phyloP scores from a whole-genome alignment of 257 asterid genomes.

The Plantago major region DNA sequence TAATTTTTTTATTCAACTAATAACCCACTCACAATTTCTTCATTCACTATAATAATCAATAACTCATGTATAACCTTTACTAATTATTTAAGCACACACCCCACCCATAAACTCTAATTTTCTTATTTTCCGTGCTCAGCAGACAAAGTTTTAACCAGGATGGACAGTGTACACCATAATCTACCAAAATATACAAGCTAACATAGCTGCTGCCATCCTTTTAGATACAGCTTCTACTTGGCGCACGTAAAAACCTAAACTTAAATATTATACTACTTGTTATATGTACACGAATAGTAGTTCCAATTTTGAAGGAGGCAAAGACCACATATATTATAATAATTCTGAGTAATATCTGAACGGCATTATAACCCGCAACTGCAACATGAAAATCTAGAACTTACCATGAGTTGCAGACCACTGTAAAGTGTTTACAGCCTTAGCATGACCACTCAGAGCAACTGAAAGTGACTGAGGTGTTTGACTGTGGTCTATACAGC shows the following conservation, averaged over 20 bases:
- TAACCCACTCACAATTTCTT: too few species aligned
- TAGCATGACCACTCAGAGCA: constrained; percentile 63
- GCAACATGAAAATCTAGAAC: constrained; percentile 17
- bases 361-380: not conserved
- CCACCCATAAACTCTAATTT: too few species aligned
- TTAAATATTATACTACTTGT: not conserved
- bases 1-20: too few species aligned
- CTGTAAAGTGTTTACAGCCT: constrained; percentile 66
- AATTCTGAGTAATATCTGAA: not conserved
- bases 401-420: constrained; percentile 81
- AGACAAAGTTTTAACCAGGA: too few species aligned
- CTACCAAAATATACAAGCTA: not conserved
- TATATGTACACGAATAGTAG: not conserved
- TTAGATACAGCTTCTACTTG: not conserved
- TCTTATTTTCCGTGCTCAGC: too few species aligned
- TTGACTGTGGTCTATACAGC: constrained; percentile 24
- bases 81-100: too few species aligned
- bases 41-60: too few species aligned
- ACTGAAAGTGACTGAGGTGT: constrained; percentile 36
- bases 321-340: too few species aligned
- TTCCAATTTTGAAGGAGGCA: not conserved
- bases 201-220: not conserved
- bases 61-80: too few species aligned
- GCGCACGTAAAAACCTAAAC: not conserved
- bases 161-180: not conserved